These are phyloP conservation scores for Warburgia ugandensis DNA, from an alignment of 164 flowering plant species.

Conservation along the genomic window DNA sequence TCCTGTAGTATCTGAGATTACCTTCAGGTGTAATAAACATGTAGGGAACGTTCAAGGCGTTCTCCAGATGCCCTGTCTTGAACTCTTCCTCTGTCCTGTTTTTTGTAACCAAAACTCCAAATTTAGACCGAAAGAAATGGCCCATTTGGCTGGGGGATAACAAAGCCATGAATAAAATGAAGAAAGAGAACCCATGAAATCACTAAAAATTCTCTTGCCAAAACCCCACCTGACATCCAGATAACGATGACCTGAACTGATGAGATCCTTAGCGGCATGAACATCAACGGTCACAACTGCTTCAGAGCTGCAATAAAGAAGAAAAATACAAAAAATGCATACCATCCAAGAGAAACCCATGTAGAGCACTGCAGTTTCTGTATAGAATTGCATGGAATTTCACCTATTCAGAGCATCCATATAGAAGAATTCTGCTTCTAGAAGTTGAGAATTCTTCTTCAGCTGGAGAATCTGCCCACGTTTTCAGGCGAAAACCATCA, in stretches of 20 bases:
- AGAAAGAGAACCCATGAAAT: neutral
- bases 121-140: neutral
- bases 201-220: neutral
- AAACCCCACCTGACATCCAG: constrained; percentile 59
- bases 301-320: constrained; percentile 31
- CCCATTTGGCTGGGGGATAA: neutral
- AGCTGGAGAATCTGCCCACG: neutral
- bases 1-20: too few species aligned
- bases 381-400: neutral
- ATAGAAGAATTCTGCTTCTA: neutral
- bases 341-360: constrained; percentile 14
- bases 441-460: neutral
- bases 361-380: neutral
- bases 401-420: constrained; percentile 22
- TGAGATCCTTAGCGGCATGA: constrained; percentile 42
- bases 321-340: constrained; percentile 5
- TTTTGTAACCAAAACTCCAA: neutral
- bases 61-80: constrained; percentile 37
- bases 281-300: constrained; percentile 59
- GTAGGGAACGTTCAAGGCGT: constrained; percentile 44
- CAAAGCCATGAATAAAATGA: neutral
- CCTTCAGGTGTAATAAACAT: constrained; percentile 57
- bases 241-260: constrained; percentile 47
- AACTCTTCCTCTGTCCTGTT: constrained; percentile 77
- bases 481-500: too few species aligned